phyloP scores from a whole-genome alignment of 2,329 filamentous ascomycete genomes.

The Raffaelea albimanens region DNA sequence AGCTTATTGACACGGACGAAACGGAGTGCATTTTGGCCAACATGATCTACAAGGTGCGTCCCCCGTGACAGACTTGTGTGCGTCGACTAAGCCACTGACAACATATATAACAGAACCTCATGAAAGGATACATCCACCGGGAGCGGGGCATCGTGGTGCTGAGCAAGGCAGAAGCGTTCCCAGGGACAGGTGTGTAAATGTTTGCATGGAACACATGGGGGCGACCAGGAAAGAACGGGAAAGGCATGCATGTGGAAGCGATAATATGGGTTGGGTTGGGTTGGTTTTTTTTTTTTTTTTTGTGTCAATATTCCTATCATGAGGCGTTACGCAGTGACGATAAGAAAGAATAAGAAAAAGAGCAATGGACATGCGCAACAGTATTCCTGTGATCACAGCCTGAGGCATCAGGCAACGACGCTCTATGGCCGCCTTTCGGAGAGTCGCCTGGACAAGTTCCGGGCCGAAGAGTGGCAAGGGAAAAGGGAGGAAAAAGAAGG shows the following conservation, averaged over 20 bases:
- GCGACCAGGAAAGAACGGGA: too few species aligned
- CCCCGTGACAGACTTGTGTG: not conserved
- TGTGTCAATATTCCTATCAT: not conserved
- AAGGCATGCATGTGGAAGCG: too few species aligned
- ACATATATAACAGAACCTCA: constrained; percentile 54
- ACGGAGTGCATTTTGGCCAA: constrained; percentile 93
- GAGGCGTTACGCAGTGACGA: not conserved
- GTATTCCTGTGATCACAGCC: too few species aligned
- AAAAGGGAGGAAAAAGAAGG: not conserved
- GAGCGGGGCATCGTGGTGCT: constrained; percentile 85
- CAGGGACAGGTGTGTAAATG: constrained; percentile 63
- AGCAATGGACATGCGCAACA: not conserved
- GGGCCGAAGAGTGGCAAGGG: not conserved
- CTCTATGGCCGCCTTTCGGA: too few species aligned
- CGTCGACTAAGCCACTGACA: not conserved
- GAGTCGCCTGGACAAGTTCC: not conserved
- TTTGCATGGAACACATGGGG: not conserved
- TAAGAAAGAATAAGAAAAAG: not conserved
- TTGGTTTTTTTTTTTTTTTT: not conserved
- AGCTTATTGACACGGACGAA: constrained; percentile 74
- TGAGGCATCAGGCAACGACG: too few species aligned
- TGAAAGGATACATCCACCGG: constrained; percentile 97
- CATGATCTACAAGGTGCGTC: constrained; percentile 87
- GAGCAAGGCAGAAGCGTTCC: constrained; percentile 88
- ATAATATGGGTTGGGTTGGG: too few species aligned